Percentiles rank a stretch among this genome's conserved stretches.
Evolutionary conservation across 345 rosid species (phyloP).

Genomic region (Salix dunnii): DNA sequence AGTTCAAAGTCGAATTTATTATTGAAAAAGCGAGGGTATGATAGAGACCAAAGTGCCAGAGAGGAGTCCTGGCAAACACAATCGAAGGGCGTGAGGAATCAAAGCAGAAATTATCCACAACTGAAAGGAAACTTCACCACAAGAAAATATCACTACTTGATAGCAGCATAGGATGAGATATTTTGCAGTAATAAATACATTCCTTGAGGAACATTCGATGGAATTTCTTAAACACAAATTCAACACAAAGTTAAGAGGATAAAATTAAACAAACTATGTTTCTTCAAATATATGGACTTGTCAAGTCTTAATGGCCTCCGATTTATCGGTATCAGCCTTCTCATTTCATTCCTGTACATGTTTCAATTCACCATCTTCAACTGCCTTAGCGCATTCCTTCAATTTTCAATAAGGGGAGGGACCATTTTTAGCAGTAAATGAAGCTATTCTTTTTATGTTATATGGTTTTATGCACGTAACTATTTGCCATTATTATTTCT

Average conservation of each 20-base stretch:
- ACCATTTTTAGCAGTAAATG: background rate
- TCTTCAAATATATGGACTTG: background rate
- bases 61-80: too few species aligned
- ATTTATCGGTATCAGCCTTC: background rate
- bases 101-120: too few species aligned
- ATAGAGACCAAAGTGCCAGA: too few species aligned
- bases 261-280: background rate
- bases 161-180: too few species aligned
- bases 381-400: conserved; percentile 69
- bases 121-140: background rate
- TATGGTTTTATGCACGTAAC: too few species aligned
- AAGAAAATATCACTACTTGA: background rate
- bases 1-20: too few species aligned
- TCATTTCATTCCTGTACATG: background rate
- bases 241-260: background rate
- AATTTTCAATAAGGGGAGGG: conserved; percentile 8
- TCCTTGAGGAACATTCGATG: background rate
- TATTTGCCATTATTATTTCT: too few species aligned
- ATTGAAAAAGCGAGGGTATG: too few species aligned
- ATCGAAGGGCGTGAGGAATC: too few species aligned
- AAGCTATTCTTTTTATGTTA: too few species aligned
- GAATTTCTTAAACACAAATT: background rate
- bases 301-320: background rate
- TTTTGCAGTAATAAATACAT: too few species aligned
- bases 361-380: conserved; percentile 57